These are phyloP conservation scores for Aspergillus avenaceus DNA, from an alignment of 495 filamentous ascomycete species.

Conservation along the genomic window DNA sequence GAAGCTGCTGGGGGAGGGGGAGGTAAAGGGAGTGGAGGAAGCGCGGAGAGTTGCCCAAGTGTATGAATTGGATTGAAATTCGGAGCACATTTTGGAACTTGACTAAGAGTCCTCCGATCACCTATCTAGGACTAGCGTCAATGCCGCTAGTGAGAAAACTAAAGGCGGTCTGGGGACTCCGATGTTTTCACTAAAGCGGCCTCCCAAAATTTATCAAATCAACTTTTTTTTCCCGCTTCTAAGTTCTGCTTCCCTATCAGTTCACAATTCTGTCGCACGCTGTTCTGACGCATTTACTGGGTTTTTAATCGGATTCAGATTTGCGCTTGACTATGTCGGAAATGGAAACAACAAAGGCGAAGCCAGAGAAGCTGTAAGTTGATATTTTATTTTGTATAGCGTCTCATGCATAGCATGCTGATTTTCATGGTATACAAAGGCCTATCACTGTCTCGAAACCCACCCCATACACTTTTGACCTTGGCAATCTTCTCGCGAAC, in stretches of 20 bases:
- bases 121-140: constrained; percentile 22
- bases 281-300: not conserved
- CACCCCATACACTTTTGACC: constrained; percentile 87
- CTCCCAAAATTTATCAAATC: constrained; percentile 18
- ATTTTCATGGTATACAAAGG: constrained; percentile 20
- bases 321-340: constrained; percentile 20
- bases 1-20: constrained; percentile 16
- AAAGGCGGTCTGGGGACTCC: constrained; percentile 10
- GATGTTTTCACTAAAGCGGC: constrained; percentile 14
- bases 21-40: constrained; percentile 21
- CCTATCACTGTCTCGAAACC: constrained; percentile 71
- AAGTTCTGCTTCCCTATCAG: constrained; percentile 5
- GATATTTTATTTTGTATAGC: not conserved
- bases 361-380: constrained; percentile 42
- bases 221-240: constrained; percentile 23
- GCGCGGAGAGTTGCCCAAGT: constrained; percentile 13
- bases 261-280: not conserved
- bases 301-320: not conserved
- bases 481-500: constrained; percentile 75
- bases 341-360: constrained; percentile 24
- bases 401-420: constrained; percentile 1
- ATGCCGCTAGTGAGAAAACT: not conserved
- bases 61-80: constrained; percentile 14
- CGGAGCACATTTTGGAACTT: constrained; percentile 32
- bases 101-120: constrained; percentile 17